phyloP scores from a whole-genome alignment of 2,329 filamentous ascomycete genomes.

The Exophiala oligosperma region DNA sequence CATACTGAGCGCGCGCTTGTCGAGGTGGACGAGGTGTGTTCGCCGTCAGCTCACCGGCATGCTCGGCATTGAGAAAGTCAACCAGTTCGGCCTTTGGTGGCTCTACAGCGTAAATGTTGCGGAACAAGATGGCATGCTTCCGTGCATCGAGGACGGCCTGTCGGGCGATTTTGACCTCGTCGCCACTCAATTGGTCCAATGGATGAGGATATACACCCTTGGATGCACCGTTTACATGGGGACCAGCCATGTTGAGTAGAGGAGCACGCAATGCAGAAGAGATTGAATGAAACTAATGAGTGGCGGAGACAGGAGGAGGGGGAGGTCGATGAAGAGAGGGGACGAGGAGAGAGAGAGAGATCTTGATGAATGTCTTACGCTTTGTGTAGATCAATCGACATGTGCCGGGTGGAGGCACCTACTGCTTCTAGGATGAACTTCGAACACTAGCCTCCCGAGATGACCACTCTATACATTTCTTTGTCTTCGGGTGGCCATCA shows the following conservation, averaged over 20 bases:
- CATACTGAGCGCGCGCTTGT: constrained; percentile 56
- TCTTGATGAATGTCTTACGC: no score
- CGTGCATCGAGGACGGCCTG: constrained; percentile 49
- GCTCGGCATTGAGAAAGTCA: constrained; percentile 50
- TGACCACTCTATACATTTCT: not conserved
- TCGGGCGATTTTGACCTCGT: constrained; percentile 54
- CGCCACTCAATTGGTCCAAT: constrained; percentile 56
- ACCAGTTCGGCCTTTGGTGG: constrained; percentile 51
- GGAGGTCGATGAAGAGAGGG: not conserved
- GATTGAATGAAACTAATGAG: not conserved
- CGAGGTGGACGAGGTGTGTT: constrained; percentile 50
- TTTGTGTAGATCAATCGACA: no score
- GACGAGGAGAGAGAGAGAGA: no score
- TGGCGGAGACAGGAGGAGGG: not conserved
- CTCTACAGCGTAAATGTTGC: constrained; percentile 52
- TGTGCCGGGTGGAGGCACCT: no score
- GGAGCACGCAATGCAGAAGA: not conserved
- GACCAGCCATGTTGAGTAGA: not conserved
- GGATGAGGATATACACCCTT: constrained; percentile 42
- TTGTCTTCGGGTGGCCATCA: not conserved
- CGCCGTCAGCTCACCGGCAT: constrained; percentile 41
- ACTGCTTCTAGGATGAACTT: no score
- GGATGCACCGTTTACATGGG: constrained; percentile 10
- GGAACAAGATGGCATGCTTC: constrained; percentile 43
- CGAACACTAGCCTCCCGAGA: not conserved